Evolutionary conservation across 176 grass and related monocot species (phyloP), one percentile per base, ranked within the genome.

Genomic region (Eragrostis curvula): DNA sequence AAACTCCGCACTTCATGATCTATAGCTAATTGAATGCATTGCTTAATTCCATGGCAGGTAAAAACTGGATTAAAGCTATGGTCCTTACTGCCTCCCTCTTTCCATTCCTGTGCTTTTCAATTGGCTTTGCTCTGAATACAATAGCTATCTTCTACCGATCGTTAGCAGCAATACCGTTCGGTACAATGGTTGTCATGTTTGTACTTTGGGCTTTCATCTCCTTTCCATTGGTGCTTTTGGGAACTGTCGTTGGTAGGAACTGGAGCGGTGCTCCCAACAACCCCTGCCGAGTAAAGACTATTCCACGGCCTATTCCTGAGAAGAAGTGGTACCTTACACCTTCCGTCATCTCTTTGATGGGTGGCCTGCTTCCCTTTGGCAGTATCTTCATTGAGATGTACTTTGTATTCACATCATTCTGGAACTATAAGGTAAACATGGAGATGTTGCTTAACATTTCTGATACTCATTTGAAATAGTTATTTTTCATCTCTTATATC

Each of bases 321-420:
- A 94, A 92, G 92, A 97, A 94, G 65, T 97, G 95, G 95, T 97
- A 97, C 75, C 95, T 97, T 73, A 97, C 92, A 27, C 92, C 95
- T 76, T 88, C 88, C n/a, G 80, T 97, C 36, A 90, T 97, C 86
- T 88, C 95, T 42, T 82, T 97, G 56, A 94, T 97, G 92, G 95
- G 95, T 71, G 95, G 95, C 18, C 82, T 97, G 51, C 92, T 97
- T 90, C 95, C 95, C 14, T 97, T 97, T 85, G 95, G 95, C 30
- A 97, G 95, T 32, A 97, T 97, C 66, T 97, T 97, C 81, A 97
- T 97, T 74, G 95, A 97, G 84, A 97, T 97, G 95, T 97, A 97
- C 74, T 97, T 97, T 74, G 95, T 97, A 58, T 97, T 97, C 92
- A 97, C 95, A 6, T 97, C 95, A 75, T 97, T 97, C 78, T 97